phyloP scores from a whole-genome alignment of 2,329 filamentous ascomycete genomes.

The Colletotrichum filicis region DNA sequence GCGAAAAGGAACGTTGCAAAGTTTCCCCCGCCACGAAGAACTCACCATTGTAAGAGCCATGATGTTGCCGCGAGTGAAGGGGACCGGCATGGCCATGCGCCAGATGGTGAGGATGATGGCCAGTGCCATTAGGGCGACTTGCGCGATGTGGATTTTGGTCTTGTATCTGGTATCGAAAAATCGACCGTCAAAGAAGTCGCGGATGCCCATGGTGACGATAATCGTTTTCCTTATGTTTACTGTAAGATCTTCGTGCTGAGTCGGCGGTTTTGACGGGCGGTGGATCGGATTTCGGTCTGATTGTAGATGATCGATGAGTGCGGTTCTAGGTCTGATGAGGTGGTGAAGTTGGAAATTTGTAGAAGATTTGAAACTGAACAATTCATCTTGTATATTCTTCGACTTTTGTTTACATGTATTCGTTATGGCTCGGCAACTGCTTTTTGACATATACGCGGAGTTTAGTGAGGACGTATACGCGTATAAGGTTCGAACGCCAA shows the following conservation, averaged over 20 bases:
- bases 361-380: not conserved
- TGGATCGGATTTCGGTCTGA: too few relatives aligned
- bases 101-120: conserved; percentile 25
- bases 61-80: conserved; percentile 23
- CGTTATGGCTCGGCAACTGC: not conserved
- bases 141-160: conserved; percentile 26
- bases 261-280: not conserved
- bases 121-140: conserved; percentile 11
- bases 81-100: conserved; percentile 18
- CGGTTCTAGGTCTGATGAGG: not conserved
- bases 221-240: not conserved
- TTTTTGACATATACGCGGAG: not conserved
- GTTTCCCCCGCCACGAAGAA: not conserved
- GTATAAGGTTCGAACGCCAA: not conserved
- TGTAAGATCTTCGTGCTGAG: not conserved
- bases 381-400: not conserved
- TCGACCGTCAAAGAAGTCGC: conserved; percentile 4
- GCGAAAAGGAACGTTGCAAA: not conserved
- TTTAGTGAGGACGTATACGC: not conserved
- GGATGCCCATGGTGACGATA: conserved; percentile 14
- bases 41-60: conserved; percentile 32
- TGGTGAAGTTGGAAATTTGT: not conserved
- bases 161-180: conserved; percentile 32
- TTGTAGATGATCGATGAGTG: too few relatives aligned
- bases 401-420: not conserved